Evolutionary conservation across 2,329 filamentous ascomycete genomes (phyloP), one percentile per base, ranked within the genome.

Genomic region (Monilinia polystroma): DNA sequence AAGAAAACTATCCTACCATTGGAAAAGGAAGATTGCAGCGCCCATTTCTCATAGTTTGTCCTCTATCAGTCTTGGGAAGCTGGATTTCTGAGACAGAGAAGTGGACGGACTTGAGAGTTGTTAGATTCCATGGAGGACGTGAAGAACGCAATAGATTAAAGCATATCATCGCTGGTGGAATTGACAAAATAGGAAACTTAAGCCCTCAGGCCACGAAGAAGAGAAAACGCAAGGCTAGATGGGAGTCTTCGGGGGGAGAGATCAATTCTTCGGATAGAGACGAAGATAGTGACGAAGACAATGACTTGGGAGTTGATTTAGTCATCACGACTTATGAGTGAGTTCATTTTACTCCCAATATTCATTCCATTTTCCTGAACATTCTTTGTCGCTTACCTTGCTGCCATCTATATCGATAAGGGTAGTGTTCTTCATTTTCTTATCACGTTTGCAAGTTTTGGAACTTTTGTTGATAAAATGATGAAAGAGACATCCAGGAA

Each of bases 301-400:
- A 75, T 20, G 72, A 74, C 63, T 66, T 70, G 43, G 74, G 74
- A 16, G 73, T 76, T 41, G 79, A 82, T 56, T 78, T 84, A 23
- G 74, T 84, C 4, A 73, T 84, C 0, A 84, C 82, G 1, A 83
- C 81, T 0, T 84, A 84, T 69, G 82, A 84, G 66, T 80, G 26
- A 64, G 62, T 64, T 18, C 35, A 12, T 7, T 53, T 63, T 43
- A 18, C 10, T n/a, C 16, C 43, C 18, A 3, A 18, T 3, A 11
- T 63, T 26, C 23, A 20, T 52, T 41, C 1, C 20, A n/a, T 4
- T 7, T 4, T 23, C 20, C 7, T 20, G 16, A 54, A 18, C 7
- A 53, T 54, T 35, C 32, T 35, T 11, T 2, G n/a, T 35, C 52
- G 18, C 18, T 20, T 53, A 53, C 12, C 16, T 2, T 53, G 14